Base-by-base conservation (phyloP, 495 filamentous ascomycete species). In the Neurospora terricola region DNA sequence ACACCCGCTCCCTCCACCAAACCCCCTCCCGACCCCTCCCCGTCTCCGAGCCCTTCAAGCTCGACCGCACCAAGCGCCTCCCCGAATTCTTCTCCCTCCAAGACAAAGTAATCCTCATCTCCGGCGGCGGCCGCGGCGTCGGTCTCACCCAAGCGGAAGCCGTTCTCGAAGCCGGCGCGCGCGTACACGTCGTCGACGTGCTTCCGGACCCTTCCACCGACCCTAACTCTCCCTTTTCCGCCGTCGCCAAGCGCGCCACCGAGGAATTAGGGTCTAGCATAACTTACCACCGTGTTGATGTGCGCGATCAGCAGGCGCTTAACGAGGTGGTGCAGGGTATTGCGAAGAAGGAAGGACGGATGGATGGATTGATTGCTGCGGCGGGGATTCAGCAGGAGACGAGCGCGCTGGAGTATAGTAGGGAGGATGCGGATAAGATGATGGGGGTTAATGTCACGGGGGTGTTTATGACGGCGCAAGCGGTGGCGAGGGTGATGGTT, bases 71-170 rank as follows among this genome's bases (percentile, higher is more conserved):
- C 73, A 77, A 68, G 3, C 38, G 81, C 59, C 85, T 95, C 72
- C 89, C 92, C 34, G 93, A 96, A 76, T 97, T 96, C 85, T 97
- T 96, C 85, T 91, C 86, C 79, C 87, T 97, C 75, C 86, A 86
- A 30, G 90, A 89, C 79, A 94, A 91, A 77, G 91, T 96, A 9
- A 86, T 96, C 42, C 78, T 92, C 37, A 90, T 97, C 7, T 92
- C 92, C 3, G 94, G 94, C 38, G 94, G 88, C 71, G 94, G 89
- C 4, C 89, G 92, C 73, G 94, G 94, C 1, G 83, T 96, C 21
- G 93, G 93, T 69, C 82, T 97, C 18, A 90, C 89, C 10, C 92
- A 94, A 79, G 91, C 92, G 66, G 90, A 94, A 78, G 93, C 90
- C 10, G 82, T 95, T n/a, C 82, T 94, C 23, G 92, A 94, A 82